These are phyloP conservation scores for Alternaria alternata DNA, from an alignment of 2,329 filamentous ascomycete species.

Conservation along the genomic window DNA sequence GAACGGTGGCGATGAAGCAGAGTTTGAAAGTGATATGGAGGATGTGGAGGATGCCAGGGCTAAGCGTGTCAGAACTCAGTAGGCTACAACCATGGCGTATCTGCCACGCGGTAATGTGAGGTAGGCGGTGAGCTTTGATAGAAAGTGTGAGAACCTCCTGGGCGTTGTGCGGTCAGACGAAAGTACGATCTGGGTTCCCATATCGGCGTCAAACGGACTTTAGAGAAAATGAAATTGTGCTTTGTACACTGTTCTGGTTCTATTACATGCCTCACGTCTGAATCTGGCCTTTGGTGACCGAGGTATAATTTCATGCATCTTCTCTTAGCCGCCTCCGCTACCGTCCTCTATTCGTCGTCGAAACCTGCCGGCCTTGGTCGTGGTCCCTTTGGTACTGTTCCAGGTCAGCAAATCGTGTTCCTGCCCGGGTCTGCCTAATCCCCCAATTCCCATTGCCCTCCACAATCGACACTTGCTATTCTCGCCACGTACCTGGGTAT, in stretches of 20 bases:
- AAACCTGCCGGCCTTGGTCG: slow-evolving; percentile 56
- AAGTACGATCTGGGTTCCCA: not conserved
- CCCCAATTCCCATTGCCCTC: not conserved
- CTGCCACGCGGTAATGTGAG: not conserved
- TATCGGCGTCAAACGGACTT: slow-evolving; percentile 6
- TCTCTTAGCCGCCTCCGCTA: not conserved
- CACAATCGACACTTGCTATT: not conserved
- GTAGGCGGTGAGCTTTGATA: not conserved
- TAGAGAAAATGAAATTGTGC: slow-evolving; percentile 27
- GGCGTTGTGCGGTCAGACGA: not conserved
- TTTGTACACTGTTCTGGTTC: slow-evolving; percentile 32
- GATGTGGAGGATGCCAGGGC: not conserved
- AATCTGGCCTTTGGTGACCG: not conserved
- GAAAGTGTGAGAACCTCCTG: not conserved
- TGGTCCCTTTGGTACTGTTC: slow-evolving; percentile 57
- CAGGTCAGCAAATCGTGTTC: slow-evolving; percentile 10
- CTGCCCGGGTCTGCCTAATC: not conserved
- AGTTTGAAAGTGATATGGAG: slow-evolving; percentile 16
- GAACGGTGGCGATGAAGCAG: slow-evolving; percentile 8
- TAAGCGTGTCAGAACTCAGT: slow-evolving; percentile 11
- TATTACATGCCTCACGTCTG: not conserved
- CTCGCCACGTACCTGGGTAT: slow-evolving; percentile 80
- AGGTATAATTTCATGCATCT: not conserved
- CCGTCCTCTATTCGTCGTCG: slow-evolving; percentile 50
- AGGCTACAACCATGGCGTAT: not conserved